Percentiles rank a stretch among this genome's conserved stretches.
These are phyloP conservation scores for Moesziomyces globuligerus DNA, from an alignment of 1,284 basidiomycete species.

Conservation along the genomic window DNA sequence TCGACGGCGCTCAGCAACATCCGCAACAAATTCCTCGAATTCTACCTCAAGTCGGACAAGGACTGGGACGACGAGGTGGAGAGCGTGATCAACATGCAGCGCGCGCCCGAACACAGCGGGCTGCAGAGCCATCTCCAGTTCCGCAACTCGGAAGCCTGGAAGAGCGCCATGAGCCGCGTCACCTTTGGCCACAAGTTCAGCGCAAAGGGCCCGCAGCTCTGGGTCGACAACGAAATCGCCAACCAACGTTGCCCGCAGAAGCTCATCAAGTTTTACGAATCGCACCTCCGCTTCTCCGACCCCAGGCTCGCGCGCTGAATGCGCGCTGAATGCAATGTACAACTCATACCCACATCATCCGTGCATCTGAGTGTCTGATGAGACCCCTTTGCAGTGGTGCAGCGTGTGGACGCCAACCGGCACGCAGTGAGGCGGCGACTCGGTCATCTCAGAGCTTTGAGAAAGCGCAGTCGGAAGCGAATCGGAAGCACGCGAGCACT, in stretches of 20 bases:
- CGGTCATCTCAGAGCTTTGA: no score
- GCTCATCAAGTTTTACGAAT: conserved; percentile 49
- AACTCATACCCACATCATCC: background rate
- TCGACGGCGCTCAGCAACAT: conserved; percentile 14
- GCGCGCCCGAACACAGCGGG: conserved; percentile 18
- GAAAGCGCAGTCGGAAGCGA: no score
- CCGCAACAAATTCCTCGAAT: conserved; percentile 12
- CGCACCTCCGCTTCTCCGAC: conserved; percentile 40
- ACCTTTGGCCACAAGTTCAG: conserved; percentile 1
- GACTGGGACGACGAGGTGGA: conserved; percentile 35
- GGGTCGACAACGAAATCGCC: conserved; percentile 31
- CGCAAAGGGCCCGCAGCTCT: conserved; percentile 22
- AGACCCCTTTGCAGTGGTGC: no score
- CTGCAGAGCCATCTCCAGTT: conserved; percentile 40
- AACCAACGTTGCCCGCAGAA: conserved; percentile 47
- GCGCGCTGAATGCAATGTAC: background rate
- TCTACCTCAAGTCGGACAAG: conserved; percentile 15
- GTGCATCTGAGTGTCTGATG: no score
- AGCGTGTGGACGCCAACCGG: no score
- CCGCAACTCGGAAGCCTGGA: conserved; percentile 3
- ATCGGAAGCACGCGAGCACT: no score
- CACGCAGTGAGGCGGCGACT: no score
- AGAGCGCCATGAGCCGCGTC: conserved; percentile 10
- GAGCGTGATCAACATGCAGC: conserved; percentile 37
- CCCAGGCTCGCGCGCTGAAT: conserved; percentile 8